Evolutionary conservation across 2,329 filamentous ascomycete genomes (phyloP).

Genomic region (Paecilomyces niveus): DNA sequence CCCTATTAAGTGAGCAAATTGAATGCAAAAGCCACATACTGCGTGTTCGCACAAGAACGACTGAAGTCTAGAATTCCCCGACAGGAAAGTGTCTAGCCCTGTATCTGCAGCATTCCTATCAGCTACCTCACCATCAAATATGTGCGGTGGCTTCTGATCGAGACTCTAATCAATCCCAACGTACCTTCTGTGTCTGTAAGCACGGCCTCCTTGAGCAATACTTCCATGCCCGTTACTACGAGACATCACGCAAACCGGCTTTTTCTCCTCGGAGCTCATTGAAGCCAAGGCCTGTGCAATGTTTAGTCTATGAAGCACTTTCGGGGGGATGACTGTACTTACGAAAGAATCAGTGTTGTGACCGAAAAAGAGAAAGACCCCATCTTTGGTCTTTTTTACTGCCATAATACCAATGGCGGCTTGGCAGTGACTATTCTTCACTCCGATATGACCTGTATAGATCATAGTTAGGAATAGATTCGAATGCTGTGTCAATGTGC

Average conservation of each 20-base stretch:
- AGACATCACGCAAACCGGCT: slow-evolving; percentile 81
- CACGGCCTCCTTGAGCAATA: slow-evolving; percentile 43
- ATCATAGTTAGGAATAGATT: slow-evolving; percentile 1
- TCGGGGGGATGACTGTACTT: slow-evolving; percentile 14
- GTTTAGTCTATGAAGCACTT: neutral
- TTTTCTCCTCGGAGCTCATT: slow-evolving; percentile 71
- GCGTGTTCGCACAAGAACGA: neutral
- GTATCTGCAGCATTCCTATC: neutral
- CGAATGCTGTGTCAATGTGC: neutral
- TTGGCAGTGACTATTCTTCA: slow-evolving; percentile 68
- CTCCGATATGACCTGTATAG: slow-evolving; percentile 62
- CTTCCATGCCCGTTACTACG: slow-evolving; percentile 52
- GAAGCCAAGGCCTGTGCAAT: slow-evolving; percentile 63
- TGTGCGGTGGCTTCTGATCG: neutral
- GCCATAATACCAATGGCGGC: slow-evolving; percentile 86
- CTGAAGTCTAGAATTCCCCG: neutral
- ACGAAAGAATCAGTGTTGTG: slow-evolving; percentile 88
- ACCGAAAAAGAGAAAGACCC: slow-evolving; percentile 81
- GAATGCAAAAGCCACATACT: neutral
- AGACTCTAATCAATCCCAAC: neutral
- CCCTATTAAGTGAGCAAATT: neutral
- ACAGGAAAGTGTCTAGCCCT: neutral
- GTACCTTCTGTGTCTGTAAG: slow-evolving; percentile 21
- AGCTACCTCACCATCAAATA: neutral
- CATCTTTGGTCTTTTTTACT: slow-evolving; percentile 73